Evolutionary conservation across 2,329 filamentous ascomycete genomes (phyloP), one percentile per base, ranked within the genome.

Genomic region (Juglanconis oblonga): DNA sequence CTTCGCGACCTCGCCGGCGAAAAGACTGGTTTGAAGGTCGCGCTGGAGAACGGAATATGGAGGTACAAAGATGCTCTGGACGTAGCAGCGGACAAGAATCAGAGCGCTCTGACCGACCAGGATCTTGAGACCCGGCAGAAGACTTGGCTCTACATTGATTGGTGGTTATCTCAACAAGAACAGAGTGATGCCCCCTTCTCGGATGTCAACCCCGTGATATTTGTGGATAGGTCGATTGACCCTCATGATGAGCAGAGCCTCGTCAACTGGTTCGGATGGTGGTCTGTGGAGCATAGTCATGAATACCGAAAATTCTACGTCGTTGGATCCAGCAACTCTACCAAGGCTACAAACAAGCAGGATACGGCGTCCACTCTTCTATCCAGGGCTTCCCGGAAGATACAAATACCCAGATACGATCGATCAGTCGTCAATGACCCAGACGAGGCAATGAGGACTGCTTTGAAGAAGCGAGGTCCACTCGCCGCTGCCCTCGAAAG

Each of bases 211-310:
- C 72, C 77, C 3, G 65, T 87, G 5, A 67, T 81, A 2, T 79
- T 77, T 67, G 81, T 80, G 0, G 77, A 78, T 13, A 66, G 73
- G 3, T 69, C 64, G 1, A 81, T 88, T 50, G 79, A 86, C 58
- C 74, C 78, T 0, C 82, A 83, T 57, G 84, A 88, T 62, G 86
- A 88, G 67, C 81, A 86, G 66, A 85, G 81, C 59, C 72, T 88
- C 33, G 78, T 87, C 9, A 84, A 86, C 63, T 87, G 83, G 81
- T 88, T 87, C 68, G 83, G 81, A 1, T 82, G 76, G 70, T 88
- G 85, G 85, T 75, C 83, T 0, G 72, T 76, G 36, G 62, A 70
- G 58, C 78, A 79, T 35, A 67, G 84, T 40, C 79, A 85, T 59
- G 71, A 72, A 45, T 83, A 79, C 65, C 79, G 83, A 36, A 80